Conservation (phyloP, 306 rosid genomes). For the Phaseolus lunatus region DNA sequence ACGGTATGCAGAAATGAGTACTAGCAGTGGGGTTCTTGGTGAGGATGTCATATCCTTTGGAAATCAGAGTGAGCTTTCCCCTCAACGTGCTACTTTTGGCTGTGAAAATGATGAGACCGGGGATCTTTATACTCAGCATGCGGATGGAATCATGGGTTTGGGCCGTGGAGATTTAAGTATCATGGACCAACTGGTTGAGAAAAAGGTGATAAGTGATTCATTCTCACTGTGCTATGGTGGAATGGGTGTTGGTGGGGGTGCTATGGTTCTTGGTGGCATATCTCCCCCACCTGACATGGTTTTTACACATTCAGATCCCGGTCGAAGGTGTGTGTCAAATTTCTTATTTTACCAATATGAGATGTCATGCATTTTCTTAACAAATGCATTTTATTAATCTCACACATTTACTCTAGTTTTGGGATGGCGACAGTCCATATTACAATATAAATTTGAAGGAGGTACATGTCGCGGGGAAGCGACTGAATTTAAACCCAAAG, state of each 20-base stretch:
- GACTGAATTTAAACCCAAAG: slow-evolving; percentile 61
- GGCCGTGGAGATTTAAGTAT: slow-evolving; percentile 90
- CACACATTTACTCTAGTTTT: slow-evolving; percentile 98
- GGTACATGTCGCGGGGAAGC: slow-evolving; percentile 89
- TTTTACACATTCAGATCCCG: slow-evolving; percentile 73
- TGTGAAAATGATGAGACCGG: slow-evolving; percentile 92
- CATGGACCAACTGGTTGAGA: slow-evolving; percentile 88
- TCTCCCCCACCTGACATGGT: slow-evolving; percentile 82
- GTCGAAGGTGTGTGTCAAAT: slow-evolving; percentile 74
- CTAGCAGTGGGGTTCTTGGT: slow-evolving; percentile 89
- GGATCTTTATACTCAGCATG: slow-evolving; percentile 84
- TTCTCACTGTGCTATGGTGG: slow-evolving; percentile 99
- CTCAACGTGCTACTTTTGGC: slow-evolving; percentile 91
- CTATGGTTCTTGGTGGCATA: slow-evolving; percentile 94
- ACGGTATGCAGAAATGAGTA: slow-evolving; percentile 95
- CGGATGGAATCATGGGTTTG: slow-evolving; percentile 98
- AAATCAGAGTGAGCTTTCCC: slow-evolving; percentile 69
- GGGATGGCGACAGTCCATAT: slow-evolving; percentile 99
- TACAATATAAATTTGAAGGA: slow-evolving; percentile 96
- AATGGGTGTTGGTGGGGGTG: slow-evolving; percentile 97
- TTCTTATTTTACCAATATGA: slow-evolving; percentile 43
- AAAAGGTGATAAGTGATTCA: slow-evolving; percentile 76
- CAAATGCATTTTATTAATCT: slow-evolving; percentile 77
- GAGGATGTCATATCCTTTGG: slow-evolving; percentile 89
- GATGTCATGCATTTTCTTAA: slow-evolving; percentile 59